phyloP scores from a whole-genome alignment of 345 rosid genomes.

The Murraya paniculata region DNA sequence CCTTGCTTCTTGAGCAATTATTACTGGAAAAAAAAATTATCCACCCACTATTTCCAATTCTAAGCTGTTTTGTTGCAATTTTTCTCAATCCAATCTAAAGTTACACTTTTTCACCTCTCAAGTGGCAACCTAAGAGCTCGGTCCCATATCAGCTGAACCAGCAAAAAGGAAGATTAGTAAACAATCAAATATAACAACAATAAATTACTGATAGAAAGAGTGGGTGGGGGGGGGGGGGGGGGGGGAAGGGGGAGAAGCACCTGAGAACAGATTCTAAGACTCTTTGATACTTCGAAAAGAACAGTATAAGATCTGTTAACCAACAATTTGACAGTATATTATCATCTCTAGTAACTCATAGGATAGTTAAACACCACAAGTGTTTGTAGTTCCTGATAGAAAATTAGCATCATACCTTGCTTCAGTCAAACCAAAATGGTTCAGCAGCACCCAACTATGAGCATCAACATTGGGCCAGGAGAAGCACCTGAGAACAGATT shows the following conservation, averaged over 20 bases:
- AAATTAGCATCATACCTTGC: constrained; percentile 66
- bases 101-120: constrained; percentile 96
- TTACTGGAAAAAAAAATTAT: not conserved
- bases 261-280: constrained; percentile 97
- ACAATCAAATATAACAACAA: not conserved
- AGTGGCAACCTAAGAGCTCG: constrained; percentile 90
- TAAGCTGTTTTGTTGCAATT: constrained; percentile 59
- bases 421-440: constrained; percentile 86
- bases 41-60: not conserved
- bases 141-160: constrained; percentile 87
- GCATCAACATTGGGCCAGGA: constrained; percentile 99
- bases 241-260: constrained; percentile 32
- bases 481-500: constrained; percentile 86
- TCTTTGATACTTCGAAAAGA: constrained; percentile 98
- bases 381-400: not conserved
- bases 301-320: constrained; percentile 84
- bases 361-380: not conserved
- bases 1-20: not conserved
- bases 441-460: constrained; percentile 95
- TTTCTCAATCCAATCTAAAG: constrained; percentile 89
- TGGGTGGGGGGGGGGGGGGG: not conserved
- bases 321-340: not conserved
- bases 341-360: not conserved
- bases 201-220: not conserved
- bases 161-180: constrained; percentile 27